Percentiles rank a stretch among this genome's conserved stretches.
These are phyloP conservation scores for Blepharisma japonicum DNA, from an alignment of 73 alveolate species.

Conservation along the genomic window DNA sequence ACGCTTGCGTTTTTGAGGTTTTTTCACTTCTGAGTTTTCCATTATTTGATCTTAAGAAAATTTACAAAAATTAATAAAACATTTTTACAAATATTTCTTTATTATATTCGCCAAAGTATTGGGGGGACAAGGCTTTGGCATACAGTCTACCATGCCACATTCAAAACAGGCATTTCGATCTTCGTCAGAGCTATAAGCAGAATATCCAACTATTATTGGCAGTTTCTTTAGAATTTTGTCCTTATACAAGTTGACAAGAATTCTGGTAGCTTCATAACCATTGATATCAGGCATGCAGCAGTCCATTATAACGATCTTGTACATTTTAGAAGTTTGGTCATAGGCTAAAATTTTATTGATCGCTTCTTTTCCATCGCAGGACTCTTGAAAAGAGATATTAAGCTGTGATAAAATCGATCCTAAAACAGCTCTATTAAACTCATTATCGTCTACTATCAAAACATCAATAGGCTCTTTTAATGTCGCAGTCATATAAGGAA, in stretches of 20 bases:
- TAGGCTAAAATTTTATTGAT: background rate
- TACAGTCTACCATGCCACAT: background rate
- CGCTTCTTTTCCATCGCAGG: background rate
- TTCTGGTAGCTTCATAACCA: background rate
- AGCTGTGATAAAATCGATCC: background rate
- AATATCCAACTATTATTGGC: background rate
- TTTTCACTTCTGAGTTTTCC: no score
- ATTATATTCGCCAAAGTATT: no score
- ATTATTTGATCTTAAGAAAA: no score
- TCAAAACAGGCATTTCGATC: background rate
- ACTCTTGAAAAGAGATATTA: background rate
- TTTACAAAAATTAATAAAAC: no score
- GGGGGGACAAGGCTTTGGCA: background rate
- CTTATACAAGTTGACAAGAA: background rate
- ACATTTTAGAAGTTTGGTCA: background rate
- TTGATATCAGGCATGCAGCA: constrained; percentile 1
- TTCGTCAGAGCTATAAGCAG: constrained; percentile 3
- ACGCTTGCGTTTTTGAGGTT: no score
- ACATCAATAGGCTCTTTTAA: background rate
- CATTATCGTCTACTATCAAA: background rate
- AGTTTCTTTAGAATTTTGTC: background rate
- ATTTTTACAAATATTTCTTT: no score
- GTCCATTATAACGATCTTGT: background rate
- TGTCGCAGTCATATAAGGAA: background rate
- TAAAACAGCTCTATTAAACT: background rate